Base-by-base conservation (phyloP, 257 asterid genomes). In the Solanum lycopersicoides region DNA sequence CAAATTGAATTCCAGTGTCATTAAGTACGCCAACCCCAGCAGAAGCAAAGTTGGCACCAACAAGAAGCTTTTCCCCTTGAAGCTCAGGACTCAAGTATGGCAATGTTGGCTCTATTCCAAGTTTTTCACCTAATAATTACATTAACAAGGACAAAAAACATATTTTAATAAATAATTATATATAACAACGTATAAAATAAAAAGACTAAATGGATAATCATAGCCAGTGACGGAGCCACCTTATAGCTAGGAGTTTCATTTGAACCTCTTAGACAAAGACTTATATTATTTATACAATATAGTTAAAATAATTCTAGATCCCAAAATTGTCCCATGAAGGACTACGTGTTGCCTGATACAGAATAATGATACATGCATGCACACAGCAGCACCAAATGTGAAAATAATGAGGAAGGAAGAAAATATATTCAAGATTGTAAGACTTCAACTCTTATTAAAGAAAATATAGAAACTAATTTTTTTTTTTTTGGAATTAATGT, bases 1-100 rank as follows among this genome's bases (percentile, higher is more conserved):
- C 98, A 90, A 95, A 95, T 47, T 95, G 98, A 79, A 91, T 37
- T 87, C 98, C 98, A 21, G 98, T 95, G 90, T 95, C 98, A 89
- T 95, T 92, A 66, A 95, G 95, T 39, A 94, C 90, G 75, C 99
- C 99, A 76, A 95, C 98, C 0, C 99, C 99, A 59, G 99, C 98
- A 41, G 99, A 96, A 12, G 98, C 99, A 90, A 96, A 96, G 90
- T 96, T 96, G 87, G 99, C 98, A 69, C 99, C 99, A 84, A 89
- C 93, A 9, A 94, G 88, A 30, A 96, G 89, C 85, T 91, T 94
- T 71, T 91, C 44, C 23, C 96, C 98, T 5, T 1, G 88, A 3
- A 95, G 91, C 85, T 85, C 89, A 44, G 98, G 99, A 83, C 93
- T 91, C 87, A 96, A 89, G 89, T 95, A 96, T 50, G 99, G 95